A percentile compares a stretch with the other conserved stretches of the same genome.
Conservation (phyloP, 2,329 filamentous ascomycete species). For the Teratosphaeria destructans region DNA sequence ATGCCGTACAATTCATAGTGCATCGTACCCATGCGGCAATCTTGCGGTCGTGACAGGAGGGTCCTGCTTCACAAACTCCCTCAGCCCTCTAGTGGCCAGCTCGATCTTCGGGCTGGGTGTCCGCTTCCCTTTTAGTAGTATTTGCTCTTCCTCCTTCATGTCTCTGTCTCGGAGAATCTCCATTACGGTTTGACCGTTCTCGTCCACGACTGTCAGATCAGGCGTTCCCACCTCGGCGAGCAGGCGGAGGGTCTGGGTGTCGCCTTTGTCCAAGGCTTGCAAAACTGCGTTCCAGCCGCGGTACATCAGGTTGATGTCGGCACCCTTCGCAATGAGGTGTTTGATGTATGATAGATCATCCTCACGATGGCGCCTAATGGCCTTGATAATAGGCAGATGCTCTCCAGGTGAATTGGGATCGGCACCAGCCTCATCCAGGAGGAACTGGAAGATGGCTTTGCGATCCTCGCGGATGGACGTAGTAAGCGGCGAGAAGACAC, state of each 20-base stretch:
- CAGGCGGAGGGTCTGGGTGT: constrained; percentile 43
- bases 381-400: constrained; percentile 61
- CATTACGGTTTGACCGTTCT: constrained; percentile 43
- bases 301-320: constrained; percentile 58
- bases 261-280: constrained; percentile 56
- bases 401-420: constrained; percentile 59
- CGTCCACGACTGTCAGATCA: constrained; percentile 44
- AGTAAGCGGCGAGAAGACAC: constrained; percentile 60
- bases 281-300: constrained; percentile 56
- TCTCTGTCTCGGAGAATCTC: constrained; percentile 50
- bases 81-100: not conserved
- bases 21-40: not conserved
- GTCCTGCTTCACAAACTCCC: constrained; percentile 1
- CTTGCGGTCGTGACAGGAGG: not conserved
- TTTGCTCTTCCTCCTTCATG: constrained; percentile 41
- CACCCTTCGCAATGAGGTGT: constrained; percentile 52
- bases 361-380: constrained; percentile 48
- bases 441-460: constrained; percentile 50
- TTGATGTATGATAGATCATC: constrained; percentile 51
- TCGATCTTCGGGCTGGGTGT: constrained; percentile 1
- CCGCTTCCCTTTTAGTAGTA: constrained; percentile 5
- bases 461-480: constrained; percentile 55
- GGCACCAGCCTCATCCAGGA: constrained; percentile 51
- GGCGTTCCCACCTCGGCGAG: constrained; percentile 41
- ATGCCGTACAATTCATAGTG: not conserved